A percentile compares a stretch with the other conserved stretches of the same genome.
Conservation (phyloP, 163 green algal species). For the Botryococcus braunii region DNA sequence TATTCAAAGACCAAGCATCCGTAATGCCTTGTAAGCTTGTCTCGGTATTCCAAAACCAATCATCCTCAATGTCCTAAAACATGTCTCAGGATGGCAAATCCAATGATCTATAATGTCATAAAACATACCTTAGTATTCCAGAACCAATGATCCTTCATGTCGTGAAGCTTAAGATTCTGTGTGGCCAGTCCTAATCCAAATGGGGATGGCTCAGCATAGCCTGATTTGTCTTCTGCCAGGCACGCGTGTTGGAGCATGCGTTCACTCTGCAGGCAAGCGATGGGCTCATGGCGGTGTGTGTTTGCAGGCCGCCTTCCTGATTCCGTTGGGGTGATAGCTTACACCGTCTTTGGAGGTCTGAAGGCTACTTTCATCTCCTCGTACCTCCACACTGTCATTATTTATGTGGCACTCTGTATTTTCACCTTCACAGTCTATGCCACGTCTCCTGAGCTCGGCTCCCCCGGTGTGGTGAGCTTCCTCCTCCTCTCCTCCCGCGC, state of each 20-base stretch:
- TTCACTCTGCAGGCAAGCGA: neutral
- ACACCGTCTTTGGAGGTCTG: constrained; percentile 55
- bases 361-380: constrained; percentile 71
- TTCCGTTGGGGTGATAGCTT: constrained; percentile 78
- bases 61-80: too few relatives aligned
- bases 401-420: constrained; percentile 70
- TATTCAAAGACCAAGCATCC: too few relatives aligned
- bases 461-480: constrained; percentile 15
- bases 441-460: constrained; percentile 26
- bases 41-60: too few relatives aligned
- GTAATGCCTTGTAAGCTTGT: too few relatives aligned
- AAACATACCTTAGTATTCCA: too few relatives aligned
- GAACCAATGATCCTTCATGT: too few relatives aligned
- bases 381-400: constrained; percentile 67
- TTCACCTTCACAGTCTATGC: constrained; percentile 67
- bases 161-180: too few relatives aligned
- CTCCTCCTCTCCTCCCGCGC: too few relatives aligned
- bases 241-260: neutral
- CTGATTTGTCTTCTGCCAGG: neutral
- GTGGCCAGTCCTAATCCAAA: too few relatives aligned
- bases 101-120: too few relatives aligned
- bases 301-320: constrained; percentile 57
- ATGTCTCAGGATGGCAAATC: too few relatives aligned
- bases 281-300: too few relatives aligned
- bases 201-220: constrained; percentile 1